A percentile compares a stretch with the other conserved stretches of the same genome.
phyloP scores from a whole-genome alignment of 352 stramenopile species.

The Globisporangium irregulare region DNA sequence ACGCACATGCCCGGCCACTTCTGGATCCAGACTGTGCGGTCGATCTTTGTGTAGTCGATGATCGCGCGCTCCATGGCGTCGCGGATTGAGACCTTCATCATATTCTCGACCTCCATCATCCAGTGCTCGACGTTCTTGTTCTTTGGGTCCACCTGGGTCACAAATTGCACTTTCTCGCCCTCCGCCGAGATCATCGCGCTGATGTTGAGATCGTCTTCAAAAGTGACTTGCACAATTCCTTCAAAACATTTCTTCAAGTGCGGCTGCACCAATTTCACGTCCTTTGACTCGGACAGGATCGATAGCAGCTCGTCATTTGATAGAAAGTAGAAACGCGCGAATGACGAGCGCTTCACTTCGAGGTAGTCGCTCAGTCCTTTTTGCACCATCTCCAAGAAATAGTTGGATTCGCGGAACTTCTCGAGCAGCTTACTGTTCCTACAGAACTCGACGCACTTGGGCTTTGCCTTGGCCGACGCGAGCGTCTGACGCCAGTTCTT shows the following conservation, averaged over 20 bases:
- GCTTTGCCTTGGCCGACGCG: conserved; percentile 81
- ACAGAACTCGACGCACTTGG: conserved; percentile 92
- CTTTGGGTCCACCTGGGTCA: conserved; percentile 84
- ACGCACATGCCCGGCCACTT: conserved; percentile 90
- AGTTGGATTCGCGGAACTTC: conserved; percentile 92
- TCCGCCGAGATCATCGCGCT: conserved; percentile 92
- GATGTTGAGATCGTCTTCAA: conserved; percentile 89
- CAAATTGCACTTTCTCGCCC: conserved; percentile 84
- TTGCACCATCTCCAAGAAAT: conserved; percentile 92
- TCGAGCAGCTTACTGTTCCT: conserved; percentile 91
- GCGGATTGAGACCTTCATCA: conserved; percentile 90
- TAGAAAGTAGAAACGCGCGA: conserved; percentile 93
- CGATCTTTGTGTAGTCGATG: conserved; percentile 82
- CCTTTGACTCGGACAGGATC: conserved; percentile 92
- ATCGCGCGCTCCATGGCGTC: conserved; percentile 88
- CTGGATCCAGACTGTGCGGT: conserved; percentile 91
- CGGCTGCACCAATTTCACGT: conserved; percentile 91
- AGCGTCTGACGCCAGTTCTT: conserved; percentile 95
- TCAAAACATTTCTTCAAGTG: conserved; percentile 95
- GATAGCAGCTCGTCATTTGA: conserved; percentile 93
- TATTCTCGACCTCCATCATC: conserved; percentile 93
- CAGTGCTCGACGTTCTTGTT: conserved; percentile 92
- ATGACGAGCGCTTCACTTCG: conserved; percentile 90
- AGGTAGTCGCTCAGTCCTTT: conserved; percentile 92
- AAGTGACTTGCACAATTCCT: conserved; percentile 89